Evolutionary conservation across 805 yeast genomes (phyloP).

Genomic region (Wickerhamiella musiphila): DNA sequence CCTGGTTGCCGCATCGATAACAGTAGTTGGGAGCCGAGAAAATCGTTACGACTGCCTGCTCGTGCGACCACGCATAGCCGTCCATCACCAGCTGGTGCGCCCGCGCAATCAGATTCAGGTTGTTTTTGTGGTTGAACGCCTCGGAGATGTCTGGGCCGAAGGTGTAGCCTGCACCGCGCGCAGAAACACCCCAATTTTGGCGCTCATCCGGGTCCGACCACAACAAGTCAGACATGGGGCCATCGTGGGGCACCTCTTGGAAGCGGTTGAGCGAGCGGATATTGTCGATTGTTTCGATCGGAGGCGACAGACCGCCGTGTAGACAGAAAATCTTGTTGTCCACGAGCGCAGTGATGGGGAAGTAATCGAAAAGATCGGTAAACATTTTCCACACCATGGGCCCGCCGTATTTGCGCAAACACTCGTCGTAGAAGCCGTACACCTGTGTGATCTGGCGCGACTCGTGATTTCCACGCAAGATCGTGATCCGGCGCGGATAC

Average conservation of each 20-base stretch:
- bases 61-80: slow-evolving; percentile 91
- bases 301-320: slow-evolving; percentile 94
- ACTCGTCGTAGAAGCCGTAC: slow-evolving; percentile 91
- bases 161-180: slow-evolving; percentile 98
- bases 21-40: slow-evolving; percentile 94
- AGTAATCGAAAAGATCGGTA: slow-evolving; percentile 83
- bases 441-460: slow-evolving; percentile 93
- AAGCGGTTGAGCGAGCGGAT: slow-evolving; percentile 83
- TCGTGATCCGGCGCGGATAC: slow-evolving; percentile 83
- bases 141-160: slow-evolving; percentile 94
- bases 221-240: slow-evolving; percentile 91
- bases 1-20: slow-evolving; percentile 95
- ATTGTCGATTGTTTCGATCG: slow-evolving; percentile 90
- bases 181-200: slow-evolving; percentile 96
- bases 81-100: slow-evolving; percentile 98
- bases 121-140: slow-evolving; percentile 89
- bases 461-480: slow-evolving; percentile 89
- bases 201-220: slow-evolving; percentile 98
- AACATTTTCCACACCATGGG: slow-evolving; percentile 90
- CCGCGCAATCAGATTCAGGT: slow-evolving; percentile 72
- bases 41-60: slow-evolving; percentile 83
- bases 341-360: slow-evolving; percentile 90
- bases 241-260: slow-evolving; percentile 96
- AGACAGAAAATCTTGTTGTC: slow-evolving; percentile 85
- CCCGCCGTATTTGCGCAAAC: slow-evolving; percentile 82